Base-by-base conservation (phyloP, 257 asterid species). In the Gynochthodes officinalis region DNA sequence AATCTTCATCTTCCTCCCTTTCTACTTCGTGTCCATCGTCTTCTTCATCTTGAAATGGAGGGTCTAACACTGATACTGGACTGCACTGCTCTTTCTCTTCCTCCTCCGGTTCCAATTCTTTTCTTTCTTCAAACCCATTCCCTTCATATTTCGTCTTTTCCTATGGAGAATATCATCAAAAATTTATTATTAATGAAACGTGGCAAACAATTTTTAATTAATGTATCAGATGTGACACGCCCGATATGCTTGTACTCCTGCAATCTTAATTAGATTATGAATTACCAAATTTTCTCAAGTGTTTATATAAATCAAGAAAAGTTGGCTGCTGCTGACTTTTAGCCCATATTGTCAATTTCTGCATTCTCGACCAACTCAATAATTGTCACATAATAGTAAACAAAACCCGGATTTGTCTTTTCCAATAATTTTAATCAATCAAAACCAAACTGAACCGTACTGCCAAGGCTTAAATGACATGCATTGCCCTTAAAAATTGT, bases 81-180 rank as follows among this genome's bases (percentile, higher is more conserved):
- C 98, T 93, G 73, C 89, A 82, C 73, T 91, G 97, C 42, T 91
- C 96, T 63, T 86, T 89, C 67, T 89, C 96, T 42, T 92, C 92
- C 57, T 79, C 89, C 44, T 80, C 96, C 6, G 74, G 90, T 69
- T 66, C 73, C 78, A 39, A 63, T 57, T 4, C 72, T 12, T n/a
- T 18, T 21, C 14, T 30, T 19, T 63, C 76, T 50, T 27, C 73
- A 21, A 60, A 60, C 27, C 68, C 76, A 64, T 71, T 64, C 9
- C 66, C 57, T 79, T 75, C 84, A 15, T 14, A 62, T 12, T 65
- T 43, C 37, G 69, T 79, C 65, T 80, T 73, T 7, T 52, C 69
- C 84, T 80, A n/a, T n/a, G n/a, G n/a, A n/a, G 30, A 16, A 8
- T 61, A 27, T 23, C 40, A 25, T 55, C 4, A 49, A 2, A 8